These are phyloP conservation scores for Kwoniella heveanensis DNA, from an alignment of 768 basidiomycete genomes.

Conservation along the genomic window DNA sequence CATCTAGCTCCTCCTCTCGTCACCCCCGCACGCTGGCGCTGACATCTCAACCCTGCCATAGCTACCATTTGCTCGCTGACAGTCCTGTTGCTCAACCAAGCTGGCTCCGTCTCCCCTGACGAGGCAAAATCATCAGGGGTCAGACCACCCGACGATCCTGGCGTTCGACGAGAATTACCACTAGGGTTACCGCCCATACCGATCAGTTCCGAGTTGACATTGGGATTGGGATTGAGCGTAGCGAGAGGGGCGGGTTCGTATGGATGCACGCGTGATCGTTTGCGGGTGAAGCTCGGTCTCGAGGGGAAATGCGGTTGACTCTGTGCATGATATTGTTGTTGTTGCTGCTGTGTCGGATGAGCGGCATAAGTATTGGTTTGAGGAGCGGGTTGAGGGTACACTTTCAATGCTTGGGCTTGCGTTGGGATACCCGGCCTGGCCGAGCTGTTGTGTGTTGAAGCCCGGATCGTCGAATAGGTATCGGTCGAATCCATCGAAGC, in stretches of 20 bases:
- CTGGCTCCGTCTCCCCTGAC: too few species aligned
- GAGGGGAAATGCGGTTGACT: slow-evolving; percentile 18
- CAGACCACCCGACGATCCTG: background rate
- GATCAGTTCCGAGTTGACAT: too few species aligned
- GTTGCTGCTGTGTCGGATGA: slow-evolving; percentile 2
- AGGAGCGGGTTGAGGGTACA: background rate
- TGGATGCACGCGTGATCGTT: slow-evolving; percentile 22
- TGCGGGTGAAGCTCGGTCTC: slow-evolving; percentile 12
- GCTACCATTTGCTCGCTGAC: slow-evolving; percentile 42
- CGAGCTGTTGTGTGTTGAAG: background rate
- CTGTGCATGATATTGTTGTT: slow-evolving; percentile 3
- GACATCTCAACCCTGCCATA: slow-evolving; percentile 39
- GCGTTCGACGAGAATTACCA: background rate
- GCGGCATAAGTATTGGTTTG: background rate
- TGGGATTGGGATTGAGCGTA: background rate
- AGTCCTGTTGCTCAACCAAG: slow-evolving; percentile 30
- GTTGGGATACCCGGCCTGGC: background rate
- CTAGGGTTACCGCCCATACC: background rate
- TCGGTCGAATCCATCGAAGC: slow-evolving; percentile 18
- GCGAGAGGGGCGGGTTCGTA: slow-evolving; percentile 7
- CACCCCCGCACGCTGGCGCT: slow-evolving; percentile 23
- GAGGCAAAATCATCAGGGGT: background rate
- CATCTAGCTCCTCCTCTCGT: background rate
- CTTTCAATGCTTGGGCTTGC: background rate
- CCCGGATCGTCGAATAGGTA: slow-evolving; percentile 5